Percentiles rank a stretch among this genome's conserved stretches.
Evolutionary conservation across 106 monocot species (phyloP).

Genomic region (Phalaenopsis aphrodite): DNA sequence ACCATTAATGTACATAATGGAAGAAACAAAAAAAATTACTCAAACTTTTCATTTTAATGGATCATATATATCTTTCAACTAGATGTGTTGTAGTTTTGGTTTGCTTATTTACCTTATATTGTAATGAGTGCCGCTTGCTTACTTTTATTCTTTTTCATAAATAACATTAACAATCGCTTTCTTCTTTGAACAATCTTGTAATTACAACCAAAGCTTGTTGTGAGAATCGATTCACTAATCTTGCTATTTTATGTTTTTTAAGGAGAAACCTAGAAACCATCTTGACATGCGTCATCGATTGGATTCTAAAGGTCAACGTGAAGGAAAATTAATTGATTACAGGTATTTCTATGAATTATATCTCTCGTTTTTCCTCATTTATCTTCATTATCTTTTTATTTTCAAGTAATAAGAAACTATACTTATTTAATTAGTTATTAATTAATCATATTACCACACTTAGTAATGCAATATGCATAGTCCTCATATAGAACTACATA

Average conservation of each 20-base stretch:
- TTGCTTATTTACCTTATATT: not conserved
- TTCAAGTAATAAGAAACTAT: not conserved
- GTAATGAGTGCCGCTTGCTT: not conserved
- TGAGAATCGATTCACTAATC: not conserved
- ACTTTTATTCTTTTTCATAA: not conserved
- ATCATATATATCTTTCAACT: not conserved
- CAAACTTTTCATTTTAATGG: not conserved
- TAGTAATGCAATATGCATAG: not conserved
- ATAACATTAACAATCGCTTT: not conserved
- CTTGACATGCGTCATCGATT: conserved; percentile 89
- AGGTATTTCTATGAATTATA: conserved; percentile 31
- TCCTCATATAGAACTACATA: not conserved
- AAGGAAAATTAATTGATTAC: conserved; percentile 97
- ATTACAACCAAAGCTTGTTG: not conserved
- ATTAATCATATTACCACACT: not conserved
- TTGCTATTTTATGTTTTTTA: not conserved
- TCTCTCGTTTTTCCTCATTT: not conserved
- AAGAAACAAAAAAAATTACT: not conserved
- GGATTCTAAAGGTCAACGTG: conserved; percentile 90
- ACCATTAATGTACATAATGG: not conserved
- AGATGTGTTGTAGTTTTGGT: not conserved
- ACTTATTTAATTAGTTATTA: not conserved
- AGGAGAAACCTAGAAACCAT: conserved; percentile 98
- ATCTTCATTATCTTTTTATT: not conserved
- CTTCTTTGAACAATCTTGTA: not conserved